These are phyloP conservation scores for Hemisphaericaspora lyxosophila DNA, from an alignment of 1,139 yeast species.

Conservation along the genomic window DNA sequence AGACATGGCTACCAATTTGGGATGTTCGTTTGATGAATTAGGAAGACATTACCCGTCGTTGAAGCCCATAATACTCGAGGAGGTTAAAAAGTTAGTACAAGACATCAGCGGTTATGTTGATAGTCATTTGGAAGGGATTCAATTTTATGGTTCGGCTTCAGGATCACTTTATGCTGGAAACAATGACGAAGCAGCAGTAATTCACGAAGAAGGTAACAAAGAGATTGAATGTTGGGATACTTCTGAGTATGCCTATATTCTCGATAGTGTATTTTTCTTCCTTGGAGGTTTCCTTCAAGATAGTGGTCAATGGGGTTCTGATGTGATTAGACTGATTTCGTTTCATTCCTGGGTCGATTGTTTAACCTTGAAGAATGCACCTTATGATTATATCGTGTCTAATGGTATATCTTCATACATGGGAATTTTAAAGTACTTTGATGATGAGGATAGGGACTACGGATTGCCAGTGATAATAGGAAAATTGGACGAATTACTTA, in stretches of 20 bases:
- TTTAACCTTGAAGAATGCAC: constrained; percentile 48
- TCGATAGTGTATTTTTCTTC: constrained; percentile 50
- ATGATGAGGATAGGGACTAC: constrained; percentile 54
- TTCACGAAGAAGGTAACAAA: constrained; percentile 31
- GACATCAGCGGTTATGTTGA: constrained; percentile 43
- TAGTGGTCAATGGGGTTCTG: constrained; percentile 49
- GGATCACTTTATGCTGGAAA: constrained; percentile 44
- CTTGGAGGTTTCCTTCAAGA: constrained; percentile 49
- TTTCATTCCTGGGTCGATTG: constrained; percentile 47
- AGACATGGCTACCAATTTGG: constrained; percentile 57
- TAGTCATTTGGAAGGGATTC: constrained; percentile 35
- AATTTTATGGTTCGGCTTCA: constrained; percentile 42
- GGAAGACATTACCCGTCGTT: constrained; percentile 80
- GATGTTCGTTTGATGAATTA: constrained; percentile 74
- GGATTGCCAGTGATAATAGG: constrained; percentile 36
- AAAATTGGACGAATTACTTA: constrained; percentile 16
- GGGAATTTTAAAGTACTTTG: constrained; percentile 55
- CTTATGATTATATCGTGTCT: constrained; percentile 61
- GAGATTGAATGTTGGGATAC: constrained; percentile 57
- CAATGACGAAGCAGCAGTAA: constrained; percentile 37
- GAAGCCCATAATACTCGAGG: constrained; percentile 56
- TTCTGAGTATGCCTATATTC: constrained; percentile 37
- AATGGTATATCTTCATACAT: constrained; percentile 53
- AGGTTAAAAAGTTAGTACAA: constrained; percentile 48
- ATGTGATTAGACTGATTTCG: constrained; percentile 38